Evolutionary conservation across 2,329 filamentous ascomycete genomes (phyloP), one percentile per base, ranked within the genome.

Genomic region (Cercospora brassicicola): DNA sequence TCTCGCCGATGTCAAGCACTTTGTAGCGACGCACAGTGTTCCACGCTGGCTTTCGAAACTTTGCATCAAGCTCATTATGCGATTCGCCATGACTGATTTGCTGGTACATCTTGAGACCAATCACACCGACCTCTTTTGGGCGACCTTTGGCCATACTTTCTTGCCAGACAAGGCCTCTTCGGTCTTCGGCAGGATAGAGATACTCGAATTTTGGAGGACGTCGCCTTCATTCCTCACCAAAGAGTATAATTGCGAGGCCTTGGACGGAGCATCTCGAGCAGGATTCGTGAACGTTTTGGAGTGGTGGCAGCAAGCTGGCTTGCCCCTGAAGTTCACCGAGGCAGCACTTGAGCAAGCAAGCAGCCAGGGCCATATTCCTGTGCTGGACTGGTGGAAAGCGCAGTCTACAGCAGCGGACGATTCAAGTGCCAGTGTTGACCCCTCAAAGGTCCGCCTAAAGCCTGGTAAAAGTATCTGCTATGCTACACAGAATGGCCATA

Each of bases 321-420:
- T 97, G 1, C 88, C 90, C 2, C 84, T 97, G 20, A 90, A 92
- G 72, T 97, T 95, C 79, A 96, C 91, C 10, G 93, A 97, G 78
- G 86, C 89, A 4, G 92, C 94, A 0, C 86, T 98, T 18, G 94
- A 97, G 79, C 91, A 94, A 75, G 94, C 94, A 31, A 94, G 91
- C 67, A 89, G 89, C 3, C 90, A 92, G 75, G 93, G 94, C 7
- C 91, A 95, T 72, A 84, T 97, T n/a, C 83, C 88, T 6, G 93
- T 97, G 0, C 85, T 98, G 1, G 90, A 96, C 74, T 98, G 94
- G 94, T 98, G 94, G 94, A 91, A 92, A 73, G 90, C 74, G 85
- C 89, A 75, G 59, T 73, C 69, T 13, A 75, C 72, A 1, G 69
- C 72, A 9, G 72, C 71, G 4, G 76, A 75, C 53, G 74, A 77